phyloP scores from a whole-genome alignment of 495 filamentous ascomycete genomes.

The Apiosordaria backusii region DNA sequence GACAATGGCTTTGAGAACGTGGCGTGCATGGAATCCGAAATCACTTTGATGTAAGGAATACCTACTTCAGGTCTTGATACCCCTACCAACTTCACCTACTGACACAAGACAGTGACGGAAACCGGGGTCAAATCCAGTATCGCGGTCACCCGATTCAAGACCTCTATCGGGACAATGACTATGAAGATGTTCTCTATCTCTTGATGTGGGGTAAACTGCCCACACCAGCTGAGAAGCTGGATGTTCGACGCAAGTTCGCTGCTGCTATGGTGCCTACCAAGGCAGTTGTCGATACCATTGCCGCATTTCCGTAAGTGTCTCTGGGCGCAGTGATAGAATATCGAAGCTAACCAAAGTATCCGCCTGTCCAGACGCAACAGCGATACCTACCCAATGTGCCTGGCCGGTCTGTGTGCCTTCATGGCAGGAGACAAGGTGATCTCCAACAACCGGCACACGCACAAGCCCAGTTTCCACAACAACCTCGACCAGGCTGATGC shows the following conservation, averaged over 20 bases:
- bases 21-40: slow-evolving; percentile 45
- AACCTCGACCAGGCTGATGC: slow-evolving; percentile 1
- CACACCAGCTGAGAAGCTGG: slow-evolving; percentile 29
- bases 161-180: slow-evolving; percentile 38
- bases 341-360: no score
- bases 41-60: slow-evolving; percentile 43
- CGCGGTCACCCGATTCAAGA: slow-evolving; percentile 43
- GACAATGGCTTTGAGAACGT: slow-evolving; percentile 57
- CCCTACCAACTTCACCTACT: background rate
- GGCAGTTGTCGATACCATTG: slow-evolving; percentile 6
- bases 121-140: slow-evolving; percentile 40
- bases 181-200: slow-evolving; percentile 40
- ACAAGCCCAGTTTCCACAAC: slow-evolving; percentile 10
- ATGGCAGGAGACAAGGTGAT: slow-evolving; percentile 22
- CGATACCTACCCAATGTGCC: slow-evolving; percentile 7
- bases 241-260: background rate
- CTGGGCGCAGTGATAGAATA: background rate
- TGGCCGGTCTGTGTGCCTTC: slow-evolving; percentile 41
- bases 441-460: background rate
- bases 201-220: slow-evolving; percentile 45
- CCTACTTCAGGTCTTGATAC: background rate
- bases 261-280: background rate
- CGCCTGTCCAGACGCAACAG: background rate
- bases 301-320: slow-evolving; percentile 9
- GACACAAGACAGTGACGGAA: slow-evolving; percentile 30